These are phyloP conservation scores for Agastache rugosa DNA, from an alignment of 257 asterid species.

Conservation along the genomic window DNA sequence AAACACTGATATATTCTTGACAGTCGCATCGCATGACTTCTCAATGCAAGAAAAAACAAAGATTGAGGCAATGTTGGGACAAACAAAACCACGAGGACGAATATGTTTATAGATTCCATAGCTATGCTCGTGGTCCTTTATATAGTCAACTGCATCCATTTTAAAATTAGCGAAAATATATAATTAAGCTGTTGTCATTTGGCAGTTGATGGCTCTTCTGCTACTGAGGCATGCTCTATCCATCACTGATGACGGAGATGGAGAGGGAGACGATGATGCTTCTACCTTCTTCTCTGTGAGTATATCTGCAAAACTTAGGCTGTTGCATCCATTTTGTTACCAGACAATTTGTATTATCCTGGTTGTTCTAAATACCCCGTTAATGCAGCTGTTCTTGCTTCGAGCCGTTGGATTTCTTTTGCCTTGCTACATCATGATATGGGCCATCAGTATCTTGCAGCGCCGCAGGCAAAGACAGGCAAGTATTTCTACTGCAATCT, in stretches of 20 bases:
- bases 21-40: not conserved
- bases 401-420: constrained; percentile 90
- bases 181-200: constrained; percentile 15
- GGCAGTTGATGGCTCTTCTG: constrained; percentile 93
- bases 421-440: constrained; percentile 95
- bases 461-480: constrained; percentile 94
- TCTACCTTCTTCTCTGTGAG: constrained; percentile 88
- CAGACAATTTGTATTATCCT: not conserved
- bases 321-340: not conserved
- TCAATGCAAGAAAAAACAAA: not conserved
- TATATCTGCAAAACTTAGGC: constrained; percentile 24
- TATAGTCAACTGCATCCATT: not conserved
- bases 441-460: constrained; percentile 92
- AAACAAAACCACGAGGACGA: not conserved
- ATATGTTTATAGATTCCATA: not conserved
- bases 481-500: not conserved
- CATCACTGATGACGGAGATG: constrained; percentile 54
- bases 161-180: not conserved
- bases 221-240: constrained; percentile 87
- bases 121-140: not conserved
- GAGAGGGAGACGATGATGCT: constrained; percentile 69
- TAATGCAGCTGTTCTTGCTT: constrained; percentile 83
- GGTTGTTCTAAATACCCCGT: not conserved
- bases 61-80: not conserved
- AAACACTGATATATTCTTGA: not conserved